A percentile compares a stretch with the other conserved stretches of the same genome.
Evolutionary conservation across 768 basidiomycete species (phyloP).

Genomic region (Lanmaoa rubissima): DNA sequence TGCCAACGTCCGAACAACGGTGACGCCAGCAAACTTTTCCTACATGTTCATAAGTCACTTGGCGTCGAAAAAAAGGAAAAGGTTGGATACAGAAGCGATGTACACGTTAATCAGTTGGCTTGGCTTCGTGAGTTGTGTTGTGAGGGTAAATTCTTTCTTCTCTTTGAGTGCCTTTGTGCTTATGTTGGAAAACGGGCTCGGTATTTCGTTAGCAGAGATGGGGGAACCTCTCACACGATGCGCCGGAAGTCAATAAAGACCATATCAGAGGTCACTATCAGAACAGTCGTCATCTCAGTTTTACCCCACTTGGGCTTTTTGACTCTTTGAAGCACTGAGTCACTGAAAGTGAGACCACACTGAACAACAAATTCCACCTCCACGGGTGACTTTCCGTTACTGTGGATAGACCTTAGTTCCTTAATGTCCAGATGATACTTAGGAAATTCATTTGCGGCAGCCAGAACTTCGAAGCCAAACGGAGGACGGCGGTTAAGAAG

Average conservation of each 20-base stretch:
- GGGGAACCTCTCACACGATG: slow-evolving; percentile 52
- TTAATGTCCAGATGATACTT: slow-evolving; percentile 54
- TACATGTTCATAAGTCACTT: slow-evolving; percentile 31
- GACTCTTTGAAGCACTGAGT: slow-evolving; percentile 33
- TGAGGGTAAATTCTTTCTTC: slow-evolving; percentile 58
- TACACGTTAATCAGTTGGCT: slow-evolving; percentile 66
- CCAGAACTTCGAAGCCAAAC: slow-evolving; percentile 70
- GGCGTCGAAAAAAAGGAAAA: slow-evolving; percentile 4
- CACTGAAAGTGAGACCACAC: slow-evolving; percentile 48
- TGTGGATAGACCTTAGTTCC: slow-evolving; percentile 42
- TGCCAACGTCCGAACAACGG: slow-evolving; percentile 51
- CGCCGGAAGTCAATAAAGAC: slow-evolving; percentile 78
- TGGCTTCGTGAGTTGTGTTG: slow-evolving; percentile 62
- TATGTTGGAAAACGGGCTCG: slow-evolving; percentile 9
- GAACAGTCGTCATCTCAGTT: slow-evolving; percentile 64
- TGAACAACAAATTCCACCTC: slow-evolving; percentile 54
- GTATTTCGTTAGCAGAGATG: not conserved
- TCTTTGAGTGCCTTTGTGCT: slow-evolving; percentile 70
- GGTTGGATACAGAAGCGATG: slow-evolving; percentile 53
- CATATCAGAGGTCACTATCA: slow-evolving; percentile 74
- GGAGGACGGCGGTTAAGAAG: slow-evolving; percentile 71
- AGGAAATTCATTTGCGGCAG: slow-evolving; percentile 62
- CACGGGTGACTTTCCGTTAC: slow-evolving; percentile 51
- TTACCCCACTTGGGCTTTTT: slow-evolving; percentile 47
- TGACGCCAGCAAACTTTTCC: slow-evolving; percentile 75